phyloP scores from a whole-genome alignment of 2,329 filamentous ascomycete species.

The Daldinia sp. region DNA sequence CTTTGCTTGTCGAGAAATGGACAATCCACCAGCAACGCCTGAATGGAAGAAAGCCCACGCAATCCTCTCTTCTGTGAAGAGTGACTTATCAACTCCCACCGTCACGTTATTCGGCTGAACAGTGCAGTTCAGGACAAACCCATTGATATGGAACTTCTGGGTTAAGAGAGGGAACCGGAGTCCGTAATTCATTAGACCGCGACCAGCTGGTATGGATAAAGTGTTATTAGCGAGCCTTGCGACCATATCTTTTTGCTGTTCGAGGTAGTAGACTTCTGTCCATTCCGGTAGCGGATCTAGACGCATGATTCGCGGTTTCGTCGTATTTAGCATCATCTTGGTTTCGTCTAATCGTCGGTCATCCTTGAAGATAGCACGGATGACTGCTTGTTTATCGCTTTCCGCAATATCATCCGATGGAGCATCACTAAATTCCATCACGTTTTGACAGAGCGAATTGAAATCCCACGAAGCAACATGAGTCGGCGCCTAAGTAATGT shows the following conservation, averaged over 20 bases:
- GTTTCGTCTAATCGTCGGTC: slow-evolving; percentile 91
- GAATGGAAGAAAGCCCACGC: slow-evolving; percentile 99
- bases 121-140: slow-evolving; percentile 89
- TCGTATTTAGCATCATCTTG: slow-evolving; percentile 82
- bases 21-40: slow-evolving; percentile 89
- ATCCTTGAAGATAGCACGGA: slow-evolving; percentile 87
- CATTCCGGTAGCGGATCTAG: slow-evolving; percentile 78
- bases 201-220: slow-evolving; percentile 85
- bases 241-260: slow-evolving; percentile 90
- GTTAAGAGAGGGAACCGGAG: slow-evolving; percentile 88
- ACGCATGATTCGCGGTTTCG: slow-evolving; percentile 79
- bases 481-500: slow-evolving; percentile 59
- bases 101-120: slow-evolving; percentile 93
- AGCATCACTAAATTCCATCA: slow-evolving; percentile 66
- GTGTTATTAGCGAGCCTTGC: slow-evolving; percentile 87
- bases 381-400: slow-evolving; percentile 82
- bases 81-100: slow-evolving; percentile 86
- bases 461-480: slow-evolving; percentile 78
- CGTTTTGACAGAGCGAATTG: slow-evolving; percentile 75
- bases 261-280: slow-evolving; percentile 86
- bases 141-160: slow-evolving; percentile 87
- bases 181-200: slow-evolving; percentile 87
- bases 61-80: slow-evolving; percentile 94
- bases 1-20: slow-evolving; percentile 87
- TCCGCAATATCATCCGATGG: slow-evolving; percentile 82